Base-by-base conservation (phyloP, 805 yeast species). In the Isabelozyma gotoi region DNA sequence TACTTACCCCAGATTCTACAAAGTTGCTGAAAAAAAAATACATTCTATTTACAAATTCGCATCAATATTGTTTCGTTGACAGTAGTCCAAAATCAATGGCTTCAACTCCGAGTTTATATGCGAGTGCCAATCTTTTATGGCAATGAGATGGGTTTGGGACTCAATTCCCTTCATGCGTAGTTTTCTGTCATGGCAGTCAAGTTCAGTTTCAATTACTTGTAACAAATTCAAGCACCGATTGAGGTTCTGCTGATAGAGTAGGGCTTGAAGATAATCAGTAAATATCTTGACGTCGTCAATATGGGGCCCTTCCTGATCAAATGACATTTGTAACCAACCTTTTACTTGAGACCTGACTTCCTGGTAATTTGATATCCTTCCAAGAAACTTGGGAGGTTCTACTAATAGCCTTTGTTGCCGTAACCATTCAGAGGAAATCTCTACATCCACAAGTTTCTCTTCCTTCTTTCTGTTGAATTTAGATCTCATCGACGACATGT, bases 231-330 rank as follows among this genome's bases (percentile, higher is more conserved):
- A 19, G 33, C 58, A 53, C 32, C 59, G 45, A 12, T 46, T 47
- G 1, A 57, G 32, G 33, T 50, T 47, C n/a, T 45, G 39, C 31
- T 46, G 47, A 4, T 36, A 18, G 18, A 62, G 45, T 32, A 65
- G 45, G n/a, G 42, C 41, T 16, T 45, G 27, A 14, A 65, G 38
- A 36, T 59, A 60, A 2, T 42, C 50, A 2, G 42, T 40, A 40
- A 67, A 62, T 2, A 52, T 47, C 2, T 40, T 21, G 0, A 64
- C 50, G 45, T 68, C 73, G 21, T 64, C 69, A 3, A 33, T 36
- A 48, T 68, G 73, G 0, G 73, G 73, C 0, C 73, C 73, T 24
- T 51, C 52, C 41, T 66, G 71, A 3, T 42, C 38, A 16, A 67
- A 43, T 0, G 69, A 59, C 38, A 43, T 44, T 2, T 39, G 16